These are phyloP conservation scores for Flaveria robusta DNA, from an alignment of 129 eudicot genomes.

Conservation along the genomic window DNA sequence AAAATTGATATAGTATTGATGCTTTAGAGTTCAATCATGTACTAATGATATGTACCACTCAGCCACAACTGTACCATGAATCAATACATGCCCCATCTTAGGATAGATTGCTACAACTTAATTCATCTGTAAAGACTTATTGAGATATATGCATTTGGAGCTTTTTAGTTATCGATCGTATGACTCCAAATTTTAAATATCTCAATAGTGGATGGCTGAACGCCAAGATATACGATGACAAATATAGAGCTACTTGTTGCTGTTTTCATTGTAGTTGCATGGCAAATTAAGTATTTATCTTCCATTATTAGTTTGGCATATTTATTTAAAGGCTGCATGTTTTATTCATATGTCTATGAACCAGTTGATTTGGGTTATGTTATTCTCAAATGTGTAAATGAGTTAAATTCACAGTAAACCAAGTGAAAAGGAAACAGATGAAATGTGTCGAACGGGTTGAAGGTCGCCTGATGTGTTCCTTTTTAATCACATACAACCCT, in stretches of 20 bases:
- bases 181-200: not conserved
- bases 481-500: not conserved
- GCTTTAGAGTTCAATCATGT: not conserved
- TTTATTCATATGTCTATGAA: not conserved
- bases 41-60: not conserved
- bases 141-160: not conserved
- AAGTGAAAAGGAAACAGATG: not conserved
- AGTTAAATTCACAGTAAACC: not conserved
- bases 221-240: not conserved
- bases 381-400: not conserved
- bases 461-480: not conserved
- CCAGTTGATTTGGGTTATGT: not conserved
- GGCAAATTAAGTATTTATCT: not conserved
- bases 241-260: not conserved
- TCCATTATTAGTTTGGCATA: not conserved
- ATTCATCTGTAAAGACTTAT: slow-evolving; percentile 1
- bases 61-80: slow-evolving; percentile 4
- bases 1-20: not conserved
- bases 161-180: not conserved
- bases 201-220: not conserved
- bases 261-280: not conserved
- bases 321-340: not conserved
- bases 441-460: not conserved
- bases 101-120: not conserved
- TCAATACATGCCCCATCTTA: not conserved